Conservation (phyloP, 345 rosid species). For the Hibiscus tridactylites region DNA sequence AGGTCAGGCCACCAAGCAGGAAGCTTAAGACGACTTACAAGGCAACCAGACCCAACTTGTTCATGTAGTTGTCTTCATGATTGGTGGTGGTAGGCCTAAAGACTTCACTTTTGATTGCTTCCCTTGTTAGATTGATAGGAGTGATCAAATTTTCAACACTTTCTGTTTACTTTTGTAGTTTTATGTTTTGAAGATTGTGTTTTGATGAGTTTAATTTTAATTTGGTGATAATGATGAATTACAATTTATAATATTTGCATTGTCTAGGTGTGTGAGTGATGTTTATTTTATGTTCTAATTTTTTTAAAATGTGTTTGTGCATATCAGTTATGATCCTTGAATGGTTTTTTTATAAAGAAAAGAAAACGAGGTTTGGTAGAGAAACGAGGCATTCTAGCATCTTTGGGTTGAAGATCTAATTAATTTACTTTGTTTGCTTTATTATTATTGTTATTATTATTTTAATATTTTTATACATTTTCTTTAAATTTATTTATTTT, state of each 20-base stretch:
- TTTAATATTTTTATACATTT: too few species aligned
- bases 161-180: neutral
- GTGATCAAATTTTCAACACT: neutral
- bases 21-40: conserved; percentile 65
- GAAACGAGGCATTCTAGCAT: too few species aligned
- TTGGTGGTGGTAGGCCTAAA: neutral
- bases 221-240: conserved; percentile 1
- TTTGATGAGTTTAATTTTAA: neutral
- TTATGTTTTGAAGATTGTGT: neutral
- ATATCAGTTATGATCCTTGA: too few species aligned
- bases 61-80: conserved; percentile 25
- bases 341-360: too few species aligned
- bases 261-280: neutral
- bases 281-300: neutral
- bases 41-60: conserved; percentile 67
- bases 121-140: neutral
- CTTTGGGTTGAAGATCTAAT: too few species aligned
- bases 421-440: too few species aligned
- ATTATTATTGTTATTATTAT: too few species aligned
- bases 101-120: neutral
- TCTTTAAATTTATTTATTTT: too few species aligned
- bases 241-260: neutral
- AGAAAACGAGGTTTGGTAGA: too few species aligned
- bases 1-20: conserved; percentile 61
- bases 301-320: neutral